Percentiles rank a stretch among this genome's conserved stretches.
Conservation (phyloP, 2,329 filamentous ascomycete genomes). For the Penicillium sp. region DNA sequence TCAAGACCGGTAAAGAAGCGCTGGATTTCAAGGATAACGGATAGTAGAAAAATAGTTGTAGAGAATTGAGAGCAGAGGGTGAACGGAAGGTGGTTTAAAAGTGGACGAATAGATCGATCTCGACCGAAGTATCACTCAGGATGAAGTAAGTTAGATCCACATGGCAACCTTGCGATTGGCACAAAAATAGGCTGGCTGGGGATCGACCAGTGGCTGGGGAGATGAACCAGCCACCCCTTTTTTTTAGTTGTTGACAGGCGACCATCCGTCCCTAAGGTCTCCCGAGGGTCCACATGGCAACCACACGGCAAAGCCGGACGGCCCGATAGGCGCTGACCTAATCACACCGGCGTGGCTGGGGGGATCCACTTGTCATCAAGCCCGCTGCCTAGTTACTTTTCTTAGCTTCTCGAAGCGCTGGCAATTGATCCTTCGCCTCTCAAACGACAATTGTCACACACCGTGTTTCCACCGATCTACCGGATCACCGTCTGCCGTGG, state of each 20-base stretch:
- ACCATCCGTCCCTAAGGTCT: too few species aligned
- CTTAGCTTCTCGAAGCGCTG: slow-evolving; percentile 17
- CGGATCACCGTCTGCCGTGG: slow-evolving; percentile 15
- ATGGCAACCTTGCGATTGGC: slow-evolving; percentile 16
- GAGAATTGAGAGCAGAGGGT: slow-evolving; percentile 1
- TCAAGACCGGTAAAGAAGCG: not conserved
- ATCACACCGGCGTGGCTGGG: slow-evolving; percentile 27
- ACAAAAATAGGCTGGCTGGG: slow-evolving; percentile 29
- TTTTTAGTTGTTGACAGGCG: slow-evolving; percentile 9
- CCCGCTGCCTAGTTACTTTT: slow-evolving; percentile 29
- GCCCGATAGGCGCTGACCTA: slow-evolving; percentile 1
- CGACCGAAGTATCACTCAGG: slow-evolving; percentile 6
- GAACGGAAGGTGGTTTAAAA: slow-evolving; percentile 16
- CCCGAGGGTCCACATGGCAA: slow-evolving; percentile 17
- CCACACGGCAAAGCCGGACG: slow-evolving; percentile 15
- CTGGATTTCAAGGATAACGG: not conserved
- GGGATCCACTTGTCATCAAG: slow-evolving; percentile 13
- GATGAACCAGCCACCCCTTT: slow-evolving; percentile 15
- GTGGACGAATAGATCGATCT: slow-evolving; percentile 1
- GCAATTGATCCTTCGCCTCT: not conserved
- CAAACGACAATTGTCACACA: slow-evolving; percentile 1
- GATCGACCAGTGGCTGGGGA: slow-evolving; percentile 28
- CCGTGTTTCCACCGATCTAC: slow-evolving; percentile 6
- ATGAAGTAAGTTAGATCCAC: slow-evolving; percentile 16
- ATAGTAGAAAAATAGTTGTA: not conserved